Percentiles rank a stretch among this genome's conserved stretches.
These are phyloP conservation scores for Tulasnella sp. DNA, from an alignment of 768 basidiomycete genomes.

Conservation along the genomic window DNA sequence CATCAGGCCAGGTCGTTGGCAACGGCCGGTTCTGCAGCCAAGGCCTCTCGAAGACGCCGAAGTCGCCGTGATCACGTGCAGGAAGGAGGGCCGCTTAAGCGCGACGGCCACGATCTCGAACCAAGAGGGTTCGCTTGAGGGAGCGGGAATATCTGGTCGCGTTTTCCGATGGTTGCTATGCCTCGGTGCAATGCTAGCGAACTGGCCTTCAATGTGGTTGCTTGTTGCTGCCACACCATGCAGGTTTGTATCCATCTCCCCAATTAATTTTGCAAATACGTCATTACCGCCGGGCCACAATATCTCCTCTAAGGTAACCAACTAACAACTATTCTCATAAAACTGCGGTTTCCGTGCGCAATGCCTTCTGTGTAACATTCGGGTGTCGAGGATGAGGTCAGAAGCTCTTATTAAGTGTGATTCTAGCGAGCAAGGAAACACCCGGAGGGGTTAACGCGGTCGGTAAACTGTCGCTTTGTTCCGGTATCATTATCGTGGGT, in stretches of 20 bases:
- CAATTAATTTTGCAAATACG: not conserved
- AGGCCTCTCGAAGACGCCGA: not conserved
- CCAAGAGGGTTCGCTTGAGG: not conserved
- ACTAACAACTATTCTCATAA: not conserved
- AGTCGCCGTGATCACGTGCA: not conserved
- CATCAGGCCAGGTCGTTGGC: not conserved
- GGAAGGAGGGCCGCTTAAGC: not conserved
- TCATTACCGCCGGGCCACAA: not conserved
- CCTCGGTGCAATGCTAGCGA: not conserved
- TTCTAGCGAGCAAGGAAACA: not conserved
- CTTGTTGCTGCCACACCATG: not conserved
- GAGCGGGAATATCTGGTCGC: not conserved
- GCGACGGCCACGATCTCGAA: not conserved
- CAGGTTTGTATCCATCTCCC: not conserved
- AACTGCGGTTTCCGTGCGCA: not conserved
- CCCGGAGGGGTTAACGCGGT: not conserved
- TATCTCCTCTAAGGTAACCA: not conserved
- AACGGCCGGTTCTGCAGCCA: not conserved
- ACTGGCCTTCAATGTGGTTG: not conserved
- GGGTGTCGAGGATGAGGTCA: not conserved
- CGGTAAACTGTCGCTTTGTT: not conserved
- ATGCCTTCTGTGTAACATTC: not conserved
- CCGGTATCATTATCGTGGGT: constrained; percentile 3
- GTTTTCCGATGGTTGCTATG: not conserved
- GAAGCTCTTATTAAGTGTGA: not conserved